Evolutionary conservation across 169 alveolate species (phyloP), one percentile per base, ranked within the genome.

Genomic region (Condylostoma magnum): DNA sequence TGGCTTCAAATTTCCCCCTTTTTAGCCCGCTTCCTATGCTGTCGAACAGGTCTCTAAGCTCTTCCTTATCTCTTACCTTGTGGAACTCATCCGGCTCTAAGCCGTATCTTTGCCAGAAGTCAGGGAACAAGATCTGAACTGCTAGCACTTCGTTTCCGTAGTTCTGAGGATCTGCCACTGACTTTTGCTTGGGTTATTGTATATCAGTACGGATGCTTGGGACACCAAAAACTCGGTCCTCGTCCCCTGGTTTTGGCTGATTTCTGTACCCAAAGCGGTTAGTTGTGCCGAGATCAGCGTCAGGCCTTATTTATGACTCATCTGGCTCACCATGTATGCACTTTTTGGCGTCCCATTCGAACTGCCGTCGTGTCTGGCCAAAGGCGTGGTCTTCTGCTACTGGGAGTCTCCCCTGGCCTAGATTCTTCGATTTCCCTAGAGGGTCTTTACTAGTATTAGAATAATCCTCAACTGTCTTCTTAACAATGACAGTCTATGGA

Each of bases 101-200:
- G 27, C 92, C 95, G 67, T 79, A 63, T 38, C 87, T 83, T 44
- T 86, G 77, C 46, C 82, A 89, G 18, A 76, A 77, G 33, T 82
- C 76, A 4, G 95, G 95, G 79, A 81, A 85, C 43, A 89, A 38
- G 37, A 89, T 44, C 33, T 83, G 83, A 8, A 82, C 90, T 18
- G 90, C 95, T n/a, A 84, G 82, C 30, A 87, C 86, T 76, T 89
- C 95, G 67, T 89, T 92, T 15, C 95, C 95, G 76, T 89, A 89
- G 63, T 89, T 89, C 81, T 68, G 53, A 44, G 88, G 87, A 63
- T 89, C 93, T 3, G 95, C 95, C 18, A 89, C 84, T 5, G 93
- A 85, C 44, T 77, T 84, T 79, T 69, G 55, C 30, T 65, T 70
- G 27, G 74, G 73, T 54, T 77, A 79, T 1, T 60, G 76, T 28